Evolutionary conservation across 169 alveolate species (phyloP).

Genomic region (Babesia caballi): DNA sequence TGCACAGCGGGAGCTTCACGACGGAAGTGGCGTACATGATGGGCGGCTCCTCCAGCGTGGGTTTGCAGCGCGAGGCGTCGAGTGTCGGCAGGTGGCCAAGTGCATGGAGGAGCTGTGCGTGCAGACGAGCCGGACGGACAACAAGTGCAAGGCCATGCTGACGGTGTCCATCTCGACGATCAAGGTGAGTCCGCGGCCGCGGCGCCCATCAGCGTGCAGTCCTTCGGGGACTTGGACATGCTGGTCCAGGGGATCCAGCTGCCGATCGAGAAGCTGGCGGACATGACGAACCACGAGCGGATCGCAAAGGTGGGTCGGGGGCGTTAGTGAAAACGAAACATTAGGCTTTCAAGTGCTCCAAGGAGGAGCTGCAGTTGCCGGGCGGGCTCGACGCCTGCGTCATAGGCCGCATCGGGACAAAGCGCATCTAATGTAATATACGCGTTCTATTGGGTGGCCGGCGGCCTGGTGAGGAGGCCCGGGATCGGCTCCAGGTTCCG

Average conservation of each 20-base stretch:
- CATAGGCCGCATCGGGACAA: slow-evolving; percentile 50
- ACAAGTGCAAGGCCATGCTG: slow-evolving; percentile 15
- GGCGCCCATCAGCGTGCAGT: background rate
- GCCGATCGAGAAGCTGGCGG: slow-evolving; percentile 21
- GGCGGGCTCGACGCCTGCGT: slow-evolving; percentile 49
- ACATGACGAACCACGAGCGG: slow-evolving; percentile 13
- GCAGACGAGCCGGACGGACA: background rate
- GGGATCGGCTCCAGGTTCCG: slow-evolving; percentile 43
- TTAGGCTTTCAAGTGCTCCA: slow-evolving; percentile 55
- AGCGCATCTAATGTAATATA: slow-evolving; percentile 18
- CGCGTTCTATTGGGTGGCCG: background rate
- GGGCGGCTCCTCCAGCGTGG: slow-evolving; percentile 57
- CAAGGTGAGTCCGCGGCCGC: slow-evolving; percentile 11
- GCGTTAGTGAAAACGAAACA: background rate
- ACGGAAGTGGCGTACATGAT: slow-evolving; percentile 58
- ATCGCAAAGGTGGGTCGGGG: slow-evolving; percentile 16
- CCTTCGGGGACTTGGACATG: background rate
- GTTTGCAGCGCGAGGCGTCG: background rate
- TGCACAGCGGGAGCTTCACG: slow-evolving; percentile 31
- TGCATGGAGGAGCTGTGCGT: slow-evolving; percentile 47
- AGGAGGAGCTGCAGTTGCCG: slow-evolving; percentile 48
- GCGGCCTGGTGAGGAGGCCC: slow-evolving; percentile 13
- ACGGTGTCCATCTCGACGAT: slow-evolving; percentile 12
- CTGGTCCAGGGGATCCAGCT: slow-evolving; percentile 26
- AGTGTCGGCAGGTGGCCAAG: slow-evolving; percentile 35